Percentiles rank a stretch among this genome's conserved stretches.
Evolutionary conservation across 768 basidiomycete genomes (phyloP).

Genomic region (Auriscalpium orientale): DNA sequence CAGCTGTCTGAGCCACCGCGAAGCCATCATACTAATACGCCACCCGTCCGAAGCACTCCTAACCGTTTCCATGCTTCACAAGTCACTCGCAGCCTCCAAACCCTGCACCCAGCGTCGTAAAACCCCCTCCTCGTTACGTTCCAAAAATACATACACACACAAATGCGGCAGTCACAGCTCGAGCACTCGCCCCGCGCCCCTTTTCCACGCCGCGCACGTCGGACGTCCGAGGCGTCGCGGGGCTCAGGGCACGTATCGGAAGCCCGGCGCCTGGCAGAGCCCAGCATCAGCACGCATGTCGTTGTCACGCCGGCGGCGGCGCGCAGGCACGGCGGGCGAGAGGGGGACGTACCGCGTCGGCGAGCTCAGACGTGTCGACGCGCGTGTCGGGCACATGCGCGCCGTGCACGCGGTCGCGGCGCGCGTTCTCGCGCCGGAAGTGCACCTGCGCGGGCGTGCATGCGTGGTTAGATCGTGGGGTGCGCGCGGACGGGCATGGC

Average conservation of each 20-base stretch:
- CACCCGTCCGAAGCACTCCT: no score
- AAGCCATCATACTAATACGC: no score
- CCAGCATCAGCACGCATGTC: neutral
- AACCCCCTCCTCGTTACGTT: no score
- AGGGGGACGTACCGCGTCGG: conserved; percentile 46
- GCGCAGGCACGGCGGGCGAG: neutral
- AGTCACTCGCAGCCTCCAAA: no score
- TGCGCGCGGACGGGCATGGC: neutral
- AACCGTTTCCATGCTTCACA: no score
- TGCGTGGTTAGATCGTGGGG: neutral
- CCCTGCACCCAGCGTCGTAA: no score
- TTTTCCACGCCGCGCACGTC: neutral
- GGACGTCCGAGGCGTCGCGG: neutral
- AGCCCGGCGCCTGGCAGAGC: conserved; percentile 42
- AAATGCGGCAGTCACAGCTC: no score
- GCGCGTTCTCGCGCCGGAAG: conserved; percentile 54
- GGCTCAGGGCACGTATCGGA: conserved; percentile 46
- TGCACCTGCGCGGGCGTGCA: conserved; percentile 35
- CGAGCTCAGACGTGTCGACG: conserved; percentile 57
- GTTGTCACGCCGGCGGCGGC: no score
- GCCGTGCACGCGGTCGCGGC: conserved; percentile 47
- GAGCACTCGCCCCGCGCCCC: neutral
- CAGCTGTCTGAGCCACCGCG: no score
- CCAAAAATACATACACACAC: no score
- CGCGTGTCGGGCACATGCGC: conserved; percentile 36